A percentile compares a stretch with the other conserved stretches of the same genome.
These are phyloP conservation scores for Colletotrichum viniferum DNA, from an alignment of 2,329 filamentous ascomycete species.

Conservation along the genomic window DNA sequence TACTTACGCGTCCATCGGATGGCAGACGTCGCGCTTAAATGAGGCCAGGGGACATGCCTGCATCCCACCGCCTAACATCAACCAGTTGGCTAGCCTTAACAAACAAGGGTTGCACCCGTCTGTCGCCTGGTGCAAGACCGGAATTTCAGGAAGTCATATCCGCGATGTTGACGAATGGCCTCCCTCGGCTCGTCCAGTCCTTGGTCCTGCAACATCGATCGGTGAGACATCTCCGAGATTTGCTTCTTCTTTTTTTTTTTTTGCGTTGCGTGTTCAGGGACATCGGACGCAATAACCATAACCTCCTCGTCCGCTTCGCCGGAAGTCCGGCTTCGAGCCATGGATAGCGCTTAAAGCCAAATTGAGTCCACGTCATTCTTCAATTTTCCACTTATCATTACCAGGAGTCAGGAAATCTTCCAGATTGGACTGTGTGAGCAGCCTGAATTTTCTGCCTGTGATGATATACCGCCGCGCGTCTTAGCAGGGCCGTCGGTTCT, in stretches of 20 bases:
- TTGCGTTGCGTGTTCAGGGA: neutral
- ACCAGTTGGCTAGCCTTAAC: neutral
- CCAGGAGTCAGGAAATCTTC: neutral
- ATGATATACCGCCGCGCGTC: neutral
- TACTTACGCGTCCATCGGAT: constrained; percentile 13
- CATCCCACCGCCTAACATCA: neutral
- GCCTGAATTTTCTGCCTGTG: neutral
- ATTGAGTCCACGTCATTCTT: neutral
- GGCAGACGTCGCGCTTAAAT: constrained; percentile 9
- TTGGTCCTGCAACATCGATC: neutral
- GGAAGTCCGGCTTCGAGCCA: neutral
- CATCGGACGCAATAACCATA: neutral
- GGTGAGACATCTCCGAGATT: neutral
- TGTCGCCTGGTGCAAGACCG: neutral
- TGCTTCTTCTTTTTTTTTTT: neutral
- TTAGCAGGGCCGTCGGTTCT: neutral
- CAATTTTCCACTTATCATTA: neutral
- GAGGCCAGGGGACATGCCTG: constrained; percentile 15
- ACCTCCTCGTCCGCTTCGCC: neutral
- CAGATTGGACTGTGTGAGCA: neutral
- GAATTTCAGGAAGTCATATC: neutral
- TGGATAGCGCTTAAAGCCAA: neutral
- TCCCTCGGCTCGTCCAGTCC: neutral
- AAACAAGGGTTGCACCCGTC: neutral
- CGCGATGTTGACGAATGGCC: neutral